Evolutionary conservation across 2,329 filamentous ascomycete genomes (phyloP), one percentile per base, ranked within the genome.

Genomic region (Aspergillaceae sp.): DNA sequence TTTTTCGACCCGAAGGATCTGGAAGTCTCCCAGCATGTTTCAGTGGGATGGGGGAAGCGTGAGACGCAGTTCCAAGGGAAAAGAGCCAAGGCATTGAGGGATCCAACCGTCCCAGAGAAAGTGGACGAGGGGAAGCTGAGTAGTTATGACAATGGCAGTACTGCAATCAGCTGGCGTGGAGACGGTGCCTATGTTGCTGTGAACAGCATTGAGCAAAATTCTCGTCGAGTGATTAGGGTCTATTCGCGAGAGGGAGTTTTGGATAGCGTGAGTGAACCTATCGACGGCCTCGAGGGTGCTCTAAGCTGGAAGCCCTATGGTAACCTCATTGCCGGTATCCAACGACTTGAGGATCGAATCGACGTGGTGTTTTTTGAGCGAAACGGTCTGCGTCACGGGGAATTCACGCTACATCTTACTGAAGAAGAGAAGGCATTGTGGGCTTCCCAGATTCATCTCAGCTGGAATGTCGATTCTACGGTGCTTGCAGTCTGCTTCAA

Each of bases 11-110:
- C 74, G 0, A 87, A 90, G 40, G 91, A 94, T 66, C 77, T 94
- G 52, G 85, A 85, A 56, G 80, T 82, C n/a, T 97, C 86, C 28
- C 92, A 84, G 64, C 90, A 96, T 72, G 92, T 96, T 47, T 94
- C 89, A 19, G 91, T 98, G 26, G 92, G 92, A 42, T 98, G 92
- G 92, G 92, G 92, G 49, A 97, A 97, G 73, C 88, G 86, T 63
- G 92, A 98, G 69, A 98, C 92, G 0, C 92, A 98, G 65, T 98
- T 98, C 65, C 87, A 96, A 61, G 92, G 92, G 43, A 88, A 87
- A 59, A 82, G 90, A 51, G 91, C 90, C 47, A 83, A 81, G 69
- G 89, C 89, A 19, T 73, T 97, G 53, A 80, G 87, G 45, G 92
- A 98, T 65, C 92, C 92, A 10, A 98, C 92, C 7, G 87, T 98